Evolutionary conservation across 2,329 filamentous ascomycete species (phyloP), one percentile per base, ranked within the genome.

Genomic region (Phaeosphaeriaceae sp.): DNA sequence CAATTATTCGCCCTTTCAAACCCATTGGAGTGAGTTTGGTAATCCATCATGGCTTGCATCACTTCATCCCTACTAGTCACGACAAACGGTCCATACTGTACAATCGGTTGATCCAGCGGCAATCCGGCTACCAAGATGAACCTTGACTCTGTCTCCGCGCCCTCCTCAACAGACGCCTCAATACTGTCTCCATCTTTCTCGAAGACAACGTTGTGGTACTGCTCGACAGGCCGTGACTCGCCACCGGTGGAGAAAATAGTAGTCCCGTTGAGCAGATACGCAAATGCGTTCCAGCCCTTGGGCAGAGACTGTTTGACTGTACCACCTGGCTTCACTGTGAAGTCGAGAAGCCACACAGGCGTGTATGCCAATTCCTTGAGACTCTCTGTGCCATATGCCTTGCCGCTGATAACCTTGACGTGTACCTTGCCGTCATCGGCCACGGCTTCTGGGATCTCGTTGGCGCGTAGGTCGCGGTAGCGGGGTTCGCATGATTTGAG

Each of bases 291-390:
- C 92, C 93, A 98, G 25, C 88, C 89, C 61, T 83, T 80, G 0
- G 94, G 94, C 2, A 98, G 74, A 5, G 86, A 78, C 80, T 98
- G 94, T 21, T 82, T 84, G 65, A 98, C 82, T 58, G 83, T 87
- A 48, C 91, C 93, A 53, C 94, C 94, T 0, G 93, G 93, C 69
- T 87, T 81, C 53, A 98, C 86, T 20, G 86, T 88, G 51, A 97
- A 82, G 75, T 98, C 94, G 46, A 98, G 83, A 61, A 97, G 84
- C 94, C 94, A 98, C n/a, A 98, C 93, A 0, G 95, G 95, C 1
- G 94, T 98, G 79, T 98, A 97, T 15, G 94, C 93, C 46, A 98
- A 83, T 72, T 98, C 93, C 74, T 94, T 88, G 53, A 97, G 86
- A 15, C 89, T 92, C 73, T 97, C 93, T 52, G 95, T 86, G 46